These are phyloP conservation scores for Fusarium sp. DNA, from an alignment of 2,329 filamentous ascomycete genomes.

Conservation along the genomic window DNA sequence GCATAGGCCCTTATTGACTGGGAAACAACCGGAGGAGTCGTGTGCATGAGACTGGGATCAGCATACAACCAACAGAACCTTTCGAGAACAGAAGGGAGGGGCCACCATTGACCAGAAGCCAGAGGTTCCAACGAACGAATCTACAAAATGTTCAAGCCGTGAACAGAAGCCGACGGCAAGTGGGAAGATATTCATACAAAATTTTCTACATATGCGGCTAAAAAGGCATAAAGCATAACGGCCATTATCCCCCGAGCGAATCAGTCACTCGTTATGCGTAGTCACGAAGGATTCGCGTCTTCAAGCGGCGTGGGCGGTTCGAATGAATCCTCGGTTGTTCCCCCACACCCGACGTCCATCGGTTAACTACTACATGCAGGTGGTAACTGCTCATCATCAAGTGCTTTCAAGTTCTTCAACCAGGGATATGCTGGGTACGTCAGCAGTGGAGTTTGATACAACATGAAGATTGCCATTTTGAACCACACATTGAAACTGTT, in stretches of 20 bases:
- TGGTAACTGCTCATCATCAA: slow-evolving; percentile 15
- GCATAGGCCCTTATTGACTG: slow-evolving; percentile 34
- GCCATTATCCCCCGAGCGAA: slow-evolving; percentile 22
- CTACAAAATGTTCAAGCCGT: slow-evolving; percentile 1
- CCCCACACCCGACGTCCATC: slow-evolving; percentile 34
- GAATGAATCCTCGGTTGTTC: slow-evolving; percentile 28
- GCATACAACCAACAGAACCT: slow-evolving; percentile 8
- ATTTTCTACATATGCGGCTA: slow-evolving; percentile 6
- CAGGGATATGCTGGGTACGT: slow-evolving; percentile 40
- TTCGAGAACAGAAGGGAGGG: slow-evolving; percentile 2
- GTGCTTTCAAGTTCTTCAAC: slow-evolving; percentile 12
- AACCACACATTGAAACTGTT: slow-evolving; percentile 10
- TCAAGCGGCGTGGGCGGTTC: slow-evolving; percentile 14
- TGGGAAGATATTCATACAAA: slow-evolving; percentile 8
- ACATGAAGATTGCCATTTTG: slow-evolving; percentile 22
- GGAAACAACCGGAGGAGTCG: slow-evolving; percentile 27
- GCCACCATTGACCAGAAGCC: background rate
- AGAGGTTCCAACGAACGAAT: background rate
- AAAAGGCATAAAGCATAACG: slow-evolving; percentile 3
- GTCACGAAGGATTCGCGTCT: slow-evolving; percentile 30
- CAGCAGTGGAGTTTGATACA: slow-evolving; percentile 40
- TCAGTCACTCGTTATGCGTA: slow-evolving; percentile 14
- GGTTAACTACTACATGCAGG: slow-evolving; percentile 9
- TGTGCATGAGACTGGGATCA: slow-evolving; percentile 14
- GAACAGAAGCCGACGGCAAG: slow-evolving; percentile 11